phyloP scores from a whole-genome alignment of 2,329 filamentous ascomycete genomes.

The Knoxdaviesia proteae region DNA sequence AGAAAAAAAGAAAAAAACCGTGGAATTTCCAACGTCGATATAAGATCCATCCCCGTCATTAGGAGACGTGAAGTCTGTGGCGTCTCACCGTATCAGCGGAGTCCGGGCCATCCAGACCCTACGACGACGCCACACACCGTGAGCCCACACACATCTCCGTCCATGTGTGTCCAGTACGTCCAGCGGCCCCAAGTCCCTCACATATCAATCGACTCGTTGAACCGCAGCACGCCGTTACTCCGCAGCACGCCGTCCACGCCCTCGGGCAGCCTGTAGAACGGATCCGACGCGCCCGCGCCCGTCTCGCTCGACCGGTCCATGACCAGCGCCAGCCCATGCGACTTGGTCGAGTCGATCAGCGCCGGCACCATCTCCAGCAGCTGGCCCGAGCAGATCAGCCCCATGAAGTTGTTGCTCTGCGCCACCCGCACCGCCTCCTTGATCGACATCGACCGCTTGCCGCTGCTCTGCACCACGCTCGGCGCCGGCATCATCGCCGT shows the following conservation, averaged over 20 bases:
- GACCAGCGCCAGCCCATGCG: constrained; percentile 77
- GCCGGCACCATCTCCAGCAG: constrained; percentile 84
- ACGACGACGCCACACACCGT: not conserved
- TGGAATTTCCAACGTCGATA: not conserved
- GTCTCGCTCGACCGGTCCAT: constrained; percentile 46
- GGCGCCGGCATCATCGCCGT: constrained; percentile 23
- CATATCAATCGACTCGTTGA: constrained; percentile 78
- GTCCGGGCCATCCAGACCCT: too few relatives aligned
- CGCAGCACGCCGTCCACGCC: constrained; percentile 77
- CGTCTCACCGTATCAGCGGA: too few relatives aligned
- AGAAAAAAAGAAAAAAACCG: not conserved
- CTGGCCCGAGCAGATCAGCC: constrained; percentile 71
- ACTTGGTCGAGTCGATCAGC: constrained; percentile 82
- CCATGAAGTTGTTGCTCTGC: constrained; percentile 96
- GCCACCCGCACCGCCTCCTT: constrained; percentile 90
- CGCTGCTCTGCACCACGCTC: constrained; percentile 29
- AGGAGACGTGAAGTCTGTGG: too few relatives aligned
- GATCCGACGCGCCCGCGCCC: constrained; percentile 19
- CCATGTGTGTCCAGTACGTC: not conserved
- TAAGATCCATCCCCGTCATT: not conserved
- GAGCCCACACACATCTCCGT: not conserved
- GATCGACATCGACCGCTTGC: constrained; percentile 59
- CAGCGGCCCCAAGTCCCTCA: constrained; percentile 12
- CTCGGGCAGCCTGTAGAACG: constrained; percentile 43
- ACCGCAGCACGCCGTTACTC: constrained; percentile 70